A percentile compares a stretch with the other conserved stretches of the same genome.
These are phyloP conservation scores for Ophiostoma ips DNA, from an alignment of 2,329 filamentous ascomycete genomes.

Conservation along the genomic window DNA sequence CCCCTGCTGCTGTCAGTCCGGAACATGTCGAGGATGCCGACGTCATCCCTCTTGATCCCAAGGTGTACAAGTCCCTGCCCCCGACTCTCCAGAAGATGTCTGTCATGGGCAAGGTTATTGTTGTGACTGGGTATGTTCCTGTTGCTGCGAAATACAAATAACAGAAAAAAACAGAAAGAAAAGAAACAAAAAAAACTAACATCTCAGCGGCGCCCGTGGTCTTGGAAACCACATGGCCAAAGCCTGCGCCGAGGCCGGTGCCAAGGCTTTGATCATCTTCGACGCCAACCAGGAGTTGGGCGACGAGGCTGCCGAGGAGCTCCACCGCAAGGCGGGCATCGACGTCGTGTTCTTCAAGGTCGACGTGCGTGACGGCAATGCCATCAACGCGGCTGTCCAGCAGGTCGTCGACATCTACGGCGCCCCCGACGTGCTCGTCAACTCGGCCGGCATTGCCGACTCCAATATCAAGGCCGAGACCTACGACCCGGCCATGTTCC, in stretches of 20 bases:
- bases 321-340: conserved; percentile 58
- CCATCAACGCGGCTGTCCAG: conserved; percentile 55
- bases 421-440: conserved; percentile 60
- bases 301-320: conserved; percentile 52
- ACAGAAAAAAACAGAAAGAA: too few relatives aligned
- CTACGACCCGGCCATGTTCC: conserved; percentile 65
- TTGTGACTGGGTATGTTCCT: conserved; percentile 51
- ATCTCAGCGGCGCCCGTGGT: conserved; percentile 53
- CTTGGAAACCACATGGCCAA: conserved; percentile 69
- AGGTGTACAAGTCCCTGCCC: conserved; percentile 42
- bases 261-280: conserved; percentile 60
- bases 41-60: conserved; percentile 37
- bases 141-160: too few relatives aligned
- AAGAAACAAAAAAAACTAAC: conserved; percentile 17
- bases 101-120: conserved; percentile 55
- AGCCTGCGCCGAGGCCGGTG: conserved; percentile 62
- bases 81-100: conserved; percentile 56
- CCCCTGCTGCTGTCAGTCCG: neutral
- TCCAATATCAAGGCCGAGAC: conserved; percentile 73
- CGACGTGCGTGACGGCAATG: conserved; percentile 58
- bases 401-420: conserved; percentile 54
- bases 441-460: conserved; percentile 68
- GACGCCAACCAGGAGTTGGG: conserved; percentile 66
- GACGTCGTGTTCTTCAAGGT: conserved; percentile 67
- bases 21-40: conserved; percentile 31